Base-by-base conservation (phyloP, 495 filamentous ascomycete species). In the Penicillium steckii region DNA sequence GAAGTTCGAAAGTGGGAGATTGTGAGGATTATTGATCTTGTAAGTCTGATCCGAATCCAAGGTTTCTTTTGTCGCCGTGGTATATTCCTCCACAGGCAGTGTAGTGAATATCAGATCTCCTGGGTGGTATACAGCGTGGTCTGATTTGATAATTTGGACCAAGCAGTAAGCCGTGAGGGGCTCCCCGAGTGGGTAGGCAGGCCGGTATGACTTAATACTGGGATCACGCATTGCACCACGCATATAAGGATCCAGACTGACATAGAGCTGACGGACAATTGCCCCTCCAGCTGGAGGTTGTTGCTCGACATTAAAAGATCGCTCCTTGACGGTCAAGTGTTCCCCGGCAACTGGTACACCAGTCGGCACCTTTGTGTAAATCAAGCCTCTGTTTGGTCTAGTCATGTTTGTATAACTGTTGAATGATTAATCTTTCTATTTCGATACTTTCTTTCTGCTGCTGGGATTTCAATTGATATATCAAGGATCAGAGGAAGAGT, bases 231-330 rank as follows among this genome's bases (percentile, higher is more conserved):
- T 81, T 46, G 80, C 79, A 46, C 89, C 89, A 21, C 92, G 87
- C 71, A 87, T 84, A 77, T 96, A 96, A 7, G 92, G 92, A 72
- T 97, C 92, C 69, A 87, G 88, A 50, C 90, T 95, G 68, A 84
- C 77, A 66, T 86, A 90, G 63, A 88, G 80, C 53, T 87, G 86
- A 67, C 87, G 83, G 48, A 86, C 63, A 27, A 84, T 82, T 23
- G 95, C 62, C 25, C 92, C 90, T 55, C 87, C 85, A 26, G 76
- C 56, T 8, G 89, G 89, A 25, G 85, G 79, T 0, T 77, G 54
- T 21, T 80, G 72, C 13, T 81, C 69, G 50, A 81, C 64, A 67
- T 93, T 87, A 70, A 92, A 85, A 8, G 75, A 66, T 26, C 74
- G 77, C 41, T 78, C 62, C 67, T 95, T 87, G 47, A 95, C 57